Percentiles rank a stretch among this genome's conserved stretches.
Evolutionary conservation across 1,284 basidiomycete genomes (phyloP).

Genomic region (Phellopilus nigrolimitatus): DNA sequence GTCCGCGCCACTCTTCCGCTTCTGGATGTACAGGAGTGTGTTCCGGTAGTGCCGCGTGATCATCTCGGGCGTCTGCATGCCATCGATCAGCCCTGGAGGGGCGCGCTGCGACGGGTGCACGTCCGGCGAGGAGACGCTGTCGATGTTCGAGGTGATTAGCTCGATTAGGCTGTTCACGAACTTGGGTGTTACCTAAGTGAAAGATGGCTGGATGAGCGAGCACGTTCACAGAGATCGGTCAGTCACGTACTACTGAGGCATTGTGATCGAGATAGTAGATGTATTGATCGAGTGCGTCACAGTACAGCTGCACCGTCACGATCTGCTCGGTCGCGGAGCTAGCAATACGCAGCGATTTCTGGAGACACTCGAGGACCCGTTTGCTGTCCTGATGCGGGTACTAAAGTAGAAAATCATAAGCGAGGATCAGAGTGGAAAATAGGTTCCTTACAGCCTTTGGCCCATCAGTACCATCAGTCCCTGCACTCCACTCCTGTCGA

Average conservation of each 20-base stretch:
- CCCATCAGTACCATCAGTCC: conserved; percentile 42
- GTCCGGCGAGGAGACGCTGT: conserved; percentile 78
- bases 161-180: conserved; percentile 93
- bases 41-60: conserved; percentile 90
- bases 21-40: conserved; percentile 79
- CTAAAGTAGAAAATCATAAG: conserved; percentile 35
- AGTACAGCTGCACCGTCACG: conserved; percentile 89
- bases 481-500: conserved; percentile 34
- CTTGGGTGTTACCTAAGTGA: conserved; percentile 78
- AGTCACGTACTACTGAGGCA: conserved; percentile 71
- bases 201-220: conserved; percentile 15
- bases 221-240: neutral
- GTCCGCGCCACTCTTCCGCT: conserved; percentile 57
- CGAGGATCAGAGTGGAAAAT: conserved; percentile 13
- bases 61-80: conserved; percentile 87
- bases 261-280: conserved; percentile 91
- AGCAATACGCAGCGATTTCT: conserved; percentile 90
- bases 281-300: conserved; percentile 90
- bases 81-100: conserved; percentile 82
- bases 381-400: conserved; percentile 90
- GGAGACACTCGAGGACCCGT: conserved; percentile 90
- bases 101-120: conserved; percentile 79
- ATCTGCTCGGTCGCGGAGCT: conserved; percentile 93
- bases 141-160: conserved; percentile 86
- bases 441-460: conserved; percentile 54